Evolutionary conservation across 345 rosid species (phyloP).

Genomic region (Firmiana major): DNA sequence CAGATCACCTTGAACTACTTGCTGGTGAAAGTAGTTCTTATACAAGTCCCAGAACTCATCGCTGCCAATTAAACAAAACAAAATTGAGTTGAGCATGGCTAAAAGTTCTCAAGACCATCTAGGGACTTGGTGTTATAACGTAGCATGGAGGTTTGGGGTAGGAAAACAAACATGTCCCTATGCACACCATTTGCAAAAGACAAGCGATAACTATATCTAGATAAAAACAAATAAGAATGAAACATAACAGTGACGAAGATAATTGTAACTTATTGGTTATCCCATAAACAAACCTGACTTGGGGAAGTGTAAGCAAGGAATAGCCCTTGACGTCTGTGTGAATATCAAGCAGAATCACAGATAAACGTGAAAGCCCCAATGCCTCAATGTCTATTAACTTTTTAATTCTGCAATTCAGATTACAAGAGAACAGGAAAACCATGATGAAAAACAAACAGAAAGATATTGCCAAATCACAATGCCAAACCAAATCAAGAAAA

Average conservation of each 20-base stretch:
- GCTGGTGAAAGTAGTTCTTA: constrained; percentile 60
- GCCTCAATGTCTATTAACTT: constrained; percentile 77
- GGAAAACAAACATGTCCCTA: neutral
- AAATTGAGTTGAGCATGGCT: neutral
- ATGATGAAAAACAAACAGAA: neutral
- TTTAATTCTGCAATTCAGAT: constrained; percentile 48
- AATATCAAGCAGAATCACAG: constrained; percentile 59
- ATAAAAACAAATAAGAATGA: neutral
- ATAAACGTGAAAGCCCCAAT: constrained; percentile 67
- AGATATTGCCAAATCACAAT: neutral
- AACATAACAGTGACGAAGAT: neutral
- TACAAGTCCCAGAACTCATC: constrained; percentile 91
- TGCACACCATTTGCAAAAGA: neutral
- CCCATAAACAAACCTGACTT: constrained; percentile 59
- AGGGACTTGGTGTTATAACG: neutral
- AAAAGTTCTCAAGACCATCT: neutral
- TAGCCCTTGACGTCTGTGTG: constrained; percentile 70
- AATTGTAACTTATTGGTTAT: neutral
- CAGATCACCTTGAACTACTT: constrained; percentile 45
- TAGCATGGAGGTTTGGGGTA: neutral
- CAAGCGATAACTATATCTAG: neutral
- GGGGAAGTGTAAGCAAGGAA: constrained; percentile 78
- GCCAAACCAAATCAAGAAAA: neutral
- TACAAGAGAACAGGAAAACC: neutral
- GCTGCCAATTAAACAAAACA: constrained; percentile 35